Base-by-base conservation (phyloP, 2,329 filamentous ascomycete species). In the Aurifilum marmelostoma region DNA sequence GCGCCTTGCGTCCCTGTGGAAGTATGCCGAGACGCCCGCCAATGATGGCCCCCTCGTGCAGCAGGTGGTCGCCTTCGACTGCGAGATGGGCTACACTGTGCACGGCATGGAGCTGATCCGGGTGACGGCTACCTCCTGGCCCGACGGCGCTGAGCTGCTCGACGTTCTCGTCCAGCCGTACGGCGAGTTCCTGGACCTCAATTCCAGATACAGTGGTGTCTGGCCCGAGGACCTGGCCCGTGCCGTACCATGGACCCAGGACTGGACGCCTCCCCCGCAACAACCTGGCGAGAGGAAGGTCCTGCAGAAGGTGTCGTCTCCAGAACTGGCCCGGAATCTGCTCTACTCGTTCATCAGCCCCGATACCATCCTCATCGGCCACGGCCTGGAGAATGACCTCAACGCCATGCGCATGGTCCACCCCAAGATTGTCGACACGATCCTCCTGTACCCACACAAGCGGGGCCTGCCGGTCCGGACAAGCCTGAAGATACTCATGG, bases 61-160 rank as follows among this genome's bases (percentile, higher is more conserved):
- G 65, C 87, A 87, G 47, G 92, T 91, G 2, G 89, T 98, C 14
- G 91, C 89, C 72, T 95, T 99, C 75, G 96, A 99, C 78, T 98
- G 96, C 75, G 96, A 99, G 77, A 99, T 99, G 96, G 93, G 92
- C 5, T 98, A 97, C 76, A 99, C 97, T 0, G 92, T 92, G 0
- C 80, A 91, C 63, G 96, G 97, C 0, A 82, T 98, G 72, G 96
- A 99, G 78, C 85, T 99, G 24, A 90, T 98, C 68, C 92, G 96
- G 11, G 80, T 99, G 3, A 98, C 96, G 0, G 94, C 92, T 6
- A 91, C 95, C 3, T 89, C 91, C 12, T 99, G 96, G 94, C 95
- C 95, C 0, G 83, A 85, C 11, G 92, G 92, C 27, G 86, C 89
- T 65, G 85, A 87, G 65, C 79, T 99, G 0, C 82, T 98, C 6